Conservation (phyloP, 768 basidiomycete species). For the Leccinum barrowsii region DNA sequence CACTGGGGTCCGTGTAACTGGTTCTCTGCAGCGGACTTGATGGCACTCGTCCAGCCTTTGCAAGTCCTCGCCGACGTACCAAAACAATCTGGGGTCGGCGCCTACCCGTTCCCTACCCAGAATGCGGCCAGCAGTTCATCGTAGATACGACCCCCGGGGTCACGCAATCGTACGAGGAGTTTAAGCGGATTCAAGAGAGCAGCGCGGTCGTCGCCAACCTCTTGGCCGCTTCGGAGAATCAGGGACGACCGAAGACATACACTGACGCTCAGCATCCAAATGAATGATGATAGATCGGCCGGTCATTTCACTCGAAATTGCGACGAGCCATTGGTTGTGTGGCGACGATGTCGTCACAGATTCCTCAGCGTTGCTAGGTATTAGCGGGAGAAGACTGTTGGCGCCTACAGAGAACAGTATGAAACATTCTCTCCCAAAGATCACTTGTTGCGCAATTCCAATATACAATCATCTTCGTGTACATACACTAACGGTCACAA, state of each 20-base stretch:
- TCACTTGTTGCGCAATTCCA: background rate
- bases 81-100: constrained; percentile 45
- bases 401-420: background rate
- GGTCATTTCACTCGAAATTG: background rate
- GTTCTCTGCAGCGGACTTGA: constrained; percentile 30
- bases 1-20: background rate
- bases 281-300: background rate
- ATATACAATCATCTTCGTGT: background rate
- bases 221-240: constrained; percentile 66
- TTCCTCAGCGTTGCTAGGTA: background rate
- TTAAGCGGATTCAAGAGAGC: constrained; percentile 38
- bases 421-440: background rate
- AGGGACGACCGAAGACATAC: constrained; percentile 1
- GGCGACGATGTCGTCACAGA: background rate
- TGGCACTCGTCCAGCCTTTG: no score
- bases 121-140: constrained; percentile 45
- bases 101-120: constrained; percentile 48
- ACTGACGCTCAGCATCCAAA: background rate
- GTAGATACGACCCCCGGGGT: constrained; percentile 40
- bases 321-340: background rate
- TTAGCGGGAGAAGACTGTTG: background rate
- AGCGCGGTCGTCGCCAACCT: constrained; percentile 34
- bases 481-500: background rate
- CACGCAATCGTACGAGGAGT: constrained; percentile 45
- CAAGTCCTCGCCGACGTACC: no score